Evolutionary conservation across 306 rosid species (phyloP), one percentile per base, ranked within the genome.

Genomic region (Ceratonia siliqua): DNA sequence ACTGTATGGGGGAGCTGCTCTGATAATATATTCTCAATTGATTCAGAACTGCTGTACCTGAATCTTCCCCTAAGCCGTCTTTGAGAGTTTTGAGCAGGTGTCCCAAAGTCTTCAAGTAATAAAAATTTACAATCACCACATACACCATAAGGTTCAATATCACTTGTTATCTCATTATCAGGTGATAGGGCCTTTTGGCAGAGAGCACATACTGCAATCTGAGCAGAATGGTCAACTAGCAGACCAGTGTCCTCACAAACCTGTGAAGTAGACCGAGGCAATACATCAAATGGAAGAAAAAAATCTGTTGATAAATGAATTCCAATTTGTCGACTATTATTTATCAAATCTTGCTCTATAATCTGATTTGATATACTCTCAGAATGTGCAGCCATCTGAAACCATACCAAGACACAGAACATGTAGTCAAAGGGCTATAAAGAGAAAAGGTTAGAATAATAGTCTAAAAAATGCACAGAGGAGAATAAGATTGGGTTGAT

Each of bases 81-180:
- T 67, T 52, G 83, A 71, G 87, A 64, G 38, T 78, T 76, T 45
- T 25, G 90, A 13, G 53, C 2, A 27, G 85, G 91, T 46, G 56
- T 82, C 67, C 84, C 88, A 72, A 73, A 68, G 79, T 90, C 97
- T 82, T 95, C 99, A 20, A 87, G 88, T 62, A 89, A 76, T 73
- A 95, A 83, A 87, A 92, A 92, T 68, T 92, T 90, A 85, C 98
- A 95, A 73, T 95, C 98, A 43, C 92, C 96, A 42, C 99, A 95
- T 36, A 92, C 74, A 68, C 80, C 64, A 43, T 65, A 41, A 2
- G 70, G 67, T 67, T 78, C 75, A 69, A 75, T 82, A 77, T 90
- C 93, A 25, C 62, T 62, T 32, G 72, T 59, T 48, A 72, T 76
- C 83, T 83, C 92, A 63, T 74, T 76, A 56, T 87, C 93, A 43